A percentile compares a stretch with the other conserved stretches of the same genome.
Conservation (phyloP, 352 stramenopile genomes). For the Pythium plurisporium region DNA sequence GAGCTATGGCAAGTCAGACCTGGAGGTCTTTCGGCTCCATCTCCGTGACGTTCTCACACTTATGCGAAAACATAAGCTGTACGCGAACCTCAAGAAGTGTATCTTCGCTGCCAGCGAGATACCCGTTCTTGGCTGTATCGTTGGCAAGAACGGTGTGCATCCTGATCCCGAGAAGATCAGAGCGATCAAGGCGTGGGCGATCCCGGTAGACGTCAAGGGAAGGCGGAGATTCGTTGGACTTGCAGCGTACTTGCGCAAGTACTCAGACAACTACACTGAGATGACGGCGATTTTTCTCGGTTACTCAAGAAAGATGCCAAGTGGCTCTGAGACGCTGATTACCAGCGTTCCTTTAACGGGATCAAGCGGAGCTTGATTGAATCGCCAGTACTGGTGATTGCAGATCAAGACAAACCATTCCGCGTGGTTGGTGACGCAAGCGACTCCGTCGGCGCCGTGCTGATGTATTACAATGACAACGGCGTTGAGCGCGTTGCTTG, state of each 20-base stretch:
- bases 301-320: neutral
- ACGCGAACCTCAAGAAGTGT: constrained; percentile 27
- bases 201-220: too few relatives aligned
- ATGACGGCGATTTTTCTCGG: too few relatives aligned
- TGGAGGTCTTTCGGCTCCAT: constrained; percentile 14
- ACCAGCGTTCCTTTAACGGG: neutral
- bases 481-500: neutral
- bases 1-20: constrained; percentile 13
- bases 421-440: constrained; percentile 9
- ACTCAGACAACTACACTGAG: too few relatives aligned
- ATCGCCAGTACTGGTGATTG: constrained; percentile 2
- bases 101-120: constrained; percentile 23
- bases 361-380: constrained; percentile 2
- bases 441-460: neutral
- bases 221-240: too few relatives aligned
- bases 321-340: neutral
- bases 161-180: too few relatives aligned
- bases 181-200: too few relatives aligned
- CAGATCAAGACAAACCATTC: constrained; percentile 2
- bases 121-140: too few relatives aligned
- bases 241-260: too few relatives aligned
- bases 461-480: neutral
- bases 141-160: too few relatives aligned
- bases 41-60: constrained; percentile 16
- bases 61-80: constrained; percentile 22